Base-by-base conservation (phyloP, 345 rosid genomes). In the Eucalyptus tenuipes region DNA sequence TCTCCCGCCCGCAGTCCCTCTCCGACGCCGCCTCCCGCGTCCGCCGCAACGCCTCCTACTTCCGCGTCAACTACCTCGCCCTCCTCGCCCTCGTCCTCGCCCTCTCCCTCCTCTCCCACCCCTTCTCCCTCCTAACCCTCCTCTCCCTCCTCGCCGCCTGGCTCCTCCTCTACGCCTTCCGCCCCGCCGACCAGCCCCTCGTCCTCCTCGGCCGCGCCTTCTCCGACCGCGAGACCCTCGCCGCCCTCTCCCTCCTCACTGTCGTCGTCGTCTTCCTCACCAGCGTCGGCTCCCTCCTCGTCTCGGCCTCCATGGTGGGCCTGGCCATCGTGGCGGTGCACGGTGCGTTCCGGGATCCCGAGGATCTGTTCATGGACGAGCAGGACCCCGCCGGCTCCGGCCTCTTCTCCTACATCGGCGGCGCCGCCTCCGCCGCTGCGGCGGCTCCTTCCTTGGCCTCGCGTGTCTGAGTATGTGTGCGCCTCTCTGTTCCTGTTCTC, bases 31-130 rank as follows among this genome's bases (percentile, higher is more conserved):
- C 88, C 81, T 81, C 86, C 82, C 86, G 88, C 79, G 48, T 89
- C 90, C 90, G 90, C 88, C 85, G 86, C 79, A 89, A 89, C 88
- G 49, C 80, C 86, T 75, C 90, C 86, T 89, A 89, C 90, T 89
- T 89, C 90, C 80, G 84, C 80, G 86, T 89, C 88, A 89, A 89
- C 66, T 89, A 89, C 87, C 64, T 87, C 27, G 16, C 81, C 86
- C 82, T 89, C 87, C 53, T 89, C 80, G 88, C 90, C 57, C 49
- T 89, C 40, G 90, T 82, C 87, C 88, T 89, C 49, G 88, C 86
- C 86, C 88, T 87, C 12, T 89, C 90, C 55, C 90, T 89, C 79
- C 33, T 86, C 81, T 86, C 90, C 88, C 88, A 87, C 79, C 90
- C 90, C 10, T 87, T 89, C 88, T 89, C 90, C 45, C 90, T 89